Conservation (phyloP, 441 rosid species). For the Croton laevigatus region DNA sequence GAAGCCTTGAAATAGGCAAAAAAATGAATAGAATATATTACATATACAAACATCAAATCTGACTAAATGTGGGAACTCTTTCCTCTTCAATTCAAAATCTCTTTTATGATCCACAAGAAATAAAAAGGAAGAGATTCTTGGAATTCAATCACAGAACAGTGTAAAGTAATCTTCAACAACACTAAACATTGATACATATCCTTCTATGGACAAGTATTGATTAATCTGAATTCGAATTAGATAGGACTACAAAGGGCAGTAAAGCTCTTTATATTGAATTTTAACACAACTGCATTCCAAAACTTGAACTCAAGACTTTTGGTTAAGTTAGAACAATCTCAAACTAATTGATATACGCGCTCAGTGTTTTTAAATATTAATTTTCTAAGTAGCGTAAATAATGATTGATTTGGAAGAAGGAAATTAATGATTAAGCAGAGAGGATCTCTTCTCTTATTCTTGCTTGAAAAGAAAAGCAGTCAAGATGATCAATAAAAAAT, state of each 20-base stretch:
- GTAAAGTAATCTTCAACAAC: slow-evolving; percentile 31
- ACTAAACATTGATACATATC: slow-evolving; percentile 11
- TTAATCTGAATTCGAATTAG: no score
- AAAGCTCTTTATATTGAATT: no score
- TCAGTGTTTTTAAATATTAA: no score
- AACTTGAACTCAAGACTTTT: no score
- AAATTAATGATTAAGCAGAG: slow-evolving; percentile 10
- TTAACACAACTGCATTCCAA: no score
- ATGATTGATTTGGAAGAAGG: slow-evolving; percentile 20
- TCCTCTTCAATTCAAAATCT: slow-evolving; percentile 19
- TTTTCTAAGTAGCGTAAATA: background rate
- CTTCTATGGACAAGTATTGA: background rate
- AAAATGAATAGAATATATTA: slow-evolving; percentile 7
- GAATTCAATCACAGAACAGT: slow-evolving; percentile 4
- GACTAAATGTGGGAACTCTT: slow-evolving; percentile 21
- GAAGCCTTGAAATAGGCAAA: slow-evolving; percentile 2
- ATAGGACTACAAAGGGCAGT: no score
- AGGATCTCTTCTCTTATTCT: slow-evolving; percentile 24
- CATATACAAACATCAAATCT: background rate
- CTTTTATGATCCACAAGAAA: background rate
- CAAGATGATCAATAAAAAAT: slow-evolving; percentile 34
- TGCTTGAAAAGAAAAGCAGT: slow-evolving; percentile 29
- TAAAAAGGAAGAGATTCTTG: slow-evolving; percentile 32
- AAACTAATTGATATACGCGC: no score
- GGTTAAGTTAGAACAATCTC: no score